Evolutionary conservation across 164 flowering plant genomes (phyloP), one percentile per base, ranked within the genome.

Genomic region (Kalanchoe fedtschenkoi): DNA sequence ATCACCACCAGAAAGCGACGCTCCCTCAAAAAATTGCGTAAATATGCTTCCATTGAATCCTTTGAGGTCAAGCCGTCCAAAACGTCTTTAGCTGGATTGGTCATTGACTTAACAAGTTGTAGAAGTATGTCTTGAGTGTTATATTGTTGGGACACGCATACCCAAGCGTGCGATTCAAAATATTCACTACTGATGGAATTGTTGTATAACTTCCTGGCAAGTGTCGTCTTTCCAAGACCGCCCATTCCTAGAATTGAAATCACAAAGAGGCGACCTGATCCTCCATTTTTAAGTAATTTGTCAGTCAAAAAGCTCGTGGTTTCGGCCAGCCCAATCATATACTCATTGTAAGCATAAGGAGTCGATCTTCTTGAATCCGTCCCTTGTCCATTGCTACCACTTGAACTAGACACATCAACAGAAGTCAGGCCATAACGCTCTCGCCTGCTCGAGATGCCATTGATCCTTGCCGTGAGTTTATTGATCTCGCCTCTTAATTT

Each of bases 161-260:
- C 62, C 76, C 72, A 69, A 9, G 63, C 72, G 21, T 28, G 35
- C 16, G 37, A 33, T n/a, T n/a, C n/a, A 41, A 60, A 64, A 9
- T 44, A 2, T 21, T 35, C 16, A 22, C 17, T 11, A 58, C 39
- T 34, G 64, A 66, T n/a, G n/a, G n/a, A 4, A n/a, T n/a, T 19
- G 9, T 44, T 19, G 22, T 44, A 44, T 10, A 21, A 69, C 28
- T 38, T 57, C 58, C 62, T 64, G 5, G 68, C 66, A 34, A 69
- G 63, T 32, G 76, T 67, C 6, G 73, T 74, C 51, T 70, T 69
- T 17, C 72, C 72, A 4, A 68, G 55, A 1, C 77, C 77, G 6
- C 56, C 55, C 60, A 65, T 42, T 4, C 77, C 77, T 6, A 62
- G 34, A 34, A 74, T 43, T 13, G 65, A 35, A 34, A 74, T 38